A percentile compares a stretch with the other conserved stretches of the same genome.
These are phyloP conservation scores for Pseudonitzschia multiseries DNA, from an alignment of 108 stramenopile species.

Conservation along the genomic window DNA sequence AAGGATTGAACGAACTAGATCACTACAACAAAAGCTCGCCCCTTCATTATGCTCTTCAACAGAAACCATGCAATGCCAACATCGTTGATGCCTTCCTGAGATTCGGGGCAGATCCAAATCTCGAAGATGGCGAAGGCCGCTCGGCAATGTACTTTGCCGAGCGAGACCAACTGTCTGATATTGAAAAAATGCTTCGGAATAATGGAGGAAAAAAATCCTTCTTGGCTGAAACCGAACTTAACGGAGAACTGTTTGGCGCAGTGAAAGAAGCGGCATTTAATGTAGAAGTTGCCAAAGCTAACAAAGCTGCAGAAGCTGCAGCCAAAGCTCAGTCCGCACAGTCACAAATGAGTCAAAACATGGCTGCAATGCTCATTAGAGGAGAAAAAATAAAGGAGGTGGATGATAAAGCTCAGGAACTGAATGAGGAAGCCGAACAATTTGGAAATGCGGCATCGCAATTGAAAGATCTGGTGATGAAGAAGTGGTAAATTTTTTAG, in stretches of 20 bases:
- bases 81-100: constrained; percentile 33
- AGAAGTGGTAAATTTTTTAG: constrained; percentile 44
- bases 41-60: constrained; percentile 43
- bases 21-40: constrained; percentile 41
- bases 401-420: constrained; percentile 35
- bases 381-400: constrained; percentile 48
- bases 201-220: constrained; percentile 28
- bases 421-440: constrained; percentile 36
- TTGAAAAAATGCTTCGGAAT: constrained; percentile 18
- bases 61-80: constrained; percentile 15
- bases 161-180: constrained; percentile 26
- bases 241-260: constrained; percentile 41
- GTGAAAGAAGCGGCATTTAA: constrained; percentile 33
- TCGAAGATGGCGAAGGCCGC: constrained; percentile 33
- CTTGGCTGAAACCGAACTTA: constrained; percentile 28
- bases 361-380: constrained; percentile 41
- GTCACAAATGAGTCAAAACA: constrained; percentile 41
- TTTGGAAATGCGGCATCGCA: constrained; percentile 38
- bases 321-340: constrained; percentile 40
- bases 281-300: constrained; percentile 25
- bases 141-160: constrained; percentile 39
- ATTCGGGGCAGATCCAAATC: constrained; percentile 41
- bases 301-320: constrained; percentile 25
- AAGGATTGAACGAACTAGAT: constrained; percentile 36
- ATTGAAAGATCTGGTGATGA: constrained; percentile 44